Evolutionary conservation across 768 basidiomycete genomes (phyloP).

Genomic region (Mycena indigotica): DNA sequence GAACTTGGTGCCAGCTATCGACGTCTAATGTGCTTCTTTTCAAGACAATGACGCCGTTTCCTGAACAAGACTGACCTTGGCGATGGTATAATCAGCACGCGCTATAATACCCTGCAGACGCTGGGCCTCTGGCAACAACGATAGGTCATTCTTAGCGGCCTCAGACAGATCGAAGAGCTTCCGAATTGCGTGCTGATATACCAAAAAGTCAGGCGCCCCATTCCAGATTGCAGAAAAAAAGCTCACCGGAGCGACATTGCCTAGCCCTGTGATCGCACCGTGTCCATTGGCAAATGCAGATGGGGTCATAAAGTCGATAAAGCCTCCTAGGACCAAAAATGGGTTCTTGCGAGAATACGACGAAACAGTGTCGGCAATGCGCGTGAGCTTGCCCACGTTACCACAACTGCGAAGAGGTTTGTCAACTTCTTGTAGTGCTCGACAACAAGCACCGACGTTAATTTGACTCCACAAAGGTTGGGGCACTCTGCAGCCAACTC

Average conservation of each 20-base stretch:
- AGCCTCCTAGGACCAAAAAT: conserved; percentile 88
- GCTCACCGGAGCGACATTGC: conserved; percentile 76
- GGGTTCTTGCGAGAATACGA: conserved; percentile 70
- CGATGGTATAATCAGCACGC: conserved; percentile 77
- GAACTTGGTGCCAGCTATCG: conserved; percentile 83
- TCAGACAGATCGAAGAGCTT: conserved; percentile 66
- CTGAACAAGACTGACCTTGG: conserved; percentile 39
- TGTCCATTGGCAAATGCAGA: conserved; percentile 73
- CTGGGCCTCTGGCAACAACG: conserved; percentile 67
- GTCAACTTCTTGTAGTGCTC: conserved; percentile 5
- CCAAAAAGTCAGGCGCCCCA: conserved; percentile 1
- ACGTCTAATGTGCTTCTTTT: conserved; percentile 35
- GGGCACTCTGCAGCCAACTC: conserved; percentile 76
- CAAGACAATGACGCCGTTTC: background rate
- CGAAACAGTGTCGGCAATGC: conserved; percentile 71
- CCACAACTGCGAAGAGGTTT: conserved; percentile 61
- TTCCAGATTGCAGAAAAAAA: conserved; percentile 22
- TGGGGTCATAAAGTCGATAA: conserved; percentile 78
- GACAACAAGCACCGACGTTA: conserved; percentile 61
- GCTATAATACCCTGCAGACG: conserved; percentile 80
- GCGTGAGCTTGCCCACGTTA: conserved; percentile 87
- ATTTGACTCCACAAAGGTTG: conserved; percentile 85
- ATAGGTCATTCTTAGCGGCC: conserved; percentile 54
- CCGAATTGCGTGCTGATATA: conserved; percentile 52
- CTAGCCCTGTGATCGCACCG: conserved; percentile 90